Evolutionary conservation across 2,329 filamentous ascomycete species (phyloP), one percentile per base, ranked within the genome.

Genomic region (Colletotrichum sp.): DNA sequence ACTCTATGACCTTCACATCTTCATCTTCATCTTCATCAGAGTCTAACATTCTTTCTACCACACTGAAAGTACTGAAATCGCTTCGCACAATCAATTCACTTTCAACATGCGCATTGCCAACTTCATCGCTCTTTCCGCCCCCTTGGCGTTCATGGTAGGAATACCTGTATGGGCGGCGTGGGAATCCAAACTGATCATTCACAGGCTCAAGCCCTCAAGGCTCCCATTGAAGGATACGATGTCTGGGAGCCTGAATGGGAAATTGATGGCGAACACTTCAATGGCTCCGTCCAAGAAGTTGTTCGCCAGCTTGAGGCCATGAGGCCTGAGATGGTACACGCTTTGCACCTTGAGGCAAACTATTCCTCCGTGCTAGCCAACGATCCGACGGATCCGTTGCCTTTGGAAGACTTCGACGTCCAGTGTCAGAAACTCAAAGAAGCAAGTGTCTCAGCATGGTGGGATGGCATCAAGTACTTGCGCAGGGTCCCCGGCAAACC

Each of bases 161-260:
- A 52, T 52, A 21, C 10, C n/a, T 13, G 44, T 7, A 0, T 52
- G n/a, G 7, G n/a, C n/a, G 44, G 4, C 6, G 6, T 52, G 10
- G 0, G 10, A 7, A 3, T 21, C n/a, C n/a, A 13, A 7, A 52
- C 6, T 52, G 10, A 52, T 21, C 0, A 2, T 21, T 21, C 1
- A 30, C 3, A 70, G 68, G 21, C 28, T 3, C 57, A 63, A 18
- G 57, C 57, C 28, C 15, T 52, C 26, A 70, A 62, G 15, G 36
- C 36, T 6, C 66, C 66, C 52, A 18, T 72, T 7, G 30, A 44
- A 16, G 55, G 34, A 5, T 67, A 67, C 55, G 10, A 18, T 13
- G 30, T 68, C 64, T 72, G 34, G n/a, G 28, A 32, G 18, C 71
- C 71, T 2, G 28, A 72, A 5, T 80, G 78, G 76, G 74, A 77